These are phyloP conservation scores for Ceratocystis harringtonii DNA, from an alignment of 2,329 filamentous ascomycete species.

Conservation along the genomic window DNA sequence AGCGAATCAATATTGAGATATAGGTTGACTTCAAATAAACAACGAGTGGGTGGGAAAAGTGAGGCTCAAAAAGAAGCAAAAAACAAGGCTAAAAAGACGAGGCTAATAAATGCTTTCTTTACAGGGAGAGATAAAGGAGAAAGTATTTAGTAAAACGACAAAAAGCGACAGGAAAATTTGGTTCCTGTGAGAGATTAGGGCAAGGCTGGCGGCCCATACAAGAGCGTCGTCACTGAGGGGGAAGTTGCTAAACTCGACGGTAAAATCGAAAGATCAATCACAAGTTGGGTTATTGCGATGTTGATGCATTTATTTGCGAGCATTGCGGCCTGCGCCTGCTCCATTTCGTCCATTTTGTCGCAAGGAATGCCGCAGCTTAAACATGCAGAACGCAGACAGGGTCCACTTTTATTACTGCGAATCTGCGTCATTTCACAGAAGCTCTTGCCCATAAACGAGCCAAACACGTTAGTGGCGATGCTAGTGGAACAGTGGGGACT, in stretches of 20 bases:
- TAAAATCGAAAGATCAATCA: neutral
- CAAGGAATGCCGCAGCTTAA: neutral
- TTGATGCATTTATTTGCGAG: neutral
- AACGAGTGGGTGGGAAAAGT: neutral
- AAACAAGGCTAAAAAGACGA: neutral
- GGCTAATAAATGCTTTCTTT: neutral
- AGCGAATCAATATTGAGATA: neutral
- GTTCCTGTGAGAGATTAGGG: neutral
- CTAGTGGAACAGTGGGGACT: neutral
- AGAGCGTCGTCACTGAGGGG: neutral
- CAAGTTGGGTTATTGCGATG: neutral
- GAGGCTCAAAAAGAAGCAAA: neutral
- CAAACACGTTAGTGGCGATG: neutral
- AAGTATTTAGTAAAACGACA: neutral
- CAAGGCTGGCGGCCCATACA: neutral
- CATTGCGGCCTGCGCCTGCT: neutral
- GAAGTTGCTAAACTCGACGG: neutral
- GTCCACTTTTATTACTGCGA: slow-evolving; percentile 1
- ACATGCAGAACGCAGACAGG: neutral
- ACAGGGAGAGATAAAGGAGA: neutral
- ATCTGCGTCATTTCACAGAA: slow-evolving; percentile 8
- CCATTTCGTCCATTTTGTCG: neutral
- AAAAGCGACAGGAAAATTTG: neutral
- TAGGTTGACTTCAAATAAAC: neutral
- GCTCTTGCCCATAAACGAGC: slow-evolving; percentile 13